Percentiles rank a stretch among this genome's conserved stretches.
phyloP scores from a whole-genome alignment of 192 early-diverging fungal genomes.

The Podila clonocystis region DNA sequence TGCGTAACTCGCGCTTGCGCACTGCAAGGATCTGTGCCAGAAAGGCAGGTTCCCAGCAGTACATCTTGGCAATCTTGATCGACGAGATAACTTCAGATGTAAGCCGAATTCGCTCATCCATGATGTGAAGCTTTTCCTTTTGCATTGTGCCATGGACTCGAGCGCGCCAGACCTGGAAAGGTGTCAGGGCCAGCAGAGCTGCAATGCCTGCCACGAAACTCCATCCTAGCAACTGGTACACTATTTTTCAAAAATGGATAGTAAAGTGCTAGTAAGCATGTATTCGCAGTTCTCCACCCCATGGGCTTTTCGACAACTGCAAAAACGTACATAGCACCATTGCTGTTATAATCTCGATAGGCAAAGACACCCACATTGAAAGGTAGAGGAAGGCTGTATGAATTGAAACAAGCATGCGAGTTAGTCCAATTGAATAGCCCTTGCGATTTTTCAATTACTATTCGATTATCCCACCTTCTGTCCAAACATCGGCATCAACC shows the following conservation, averaged over 20 bases:
- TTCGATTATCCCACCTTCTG: neutral
- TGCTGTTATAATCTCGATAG: constrained; percentile 27
- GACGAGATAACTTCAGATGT: constrained; percentile 24
- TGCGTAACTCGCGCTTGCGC: constrained; percentile 23
- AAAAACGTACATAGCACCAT: constrained; percentile 32
- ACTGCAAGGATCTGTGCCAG: constrained; percentile 10
- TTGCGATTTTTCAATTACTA: too few species aligned
- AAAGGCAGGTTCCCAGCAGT: constrained; percentile 36
- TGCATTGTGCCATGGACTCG: constrained; percentile 11
- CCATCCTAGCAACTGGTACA: constrained; percentile 38
- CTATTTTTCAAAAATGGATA: neutral
- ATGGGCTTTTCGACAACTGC: neutral
- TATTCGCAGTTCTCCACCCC: too few species aligned
- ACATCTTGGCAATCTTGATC: constrained; percentile 35
- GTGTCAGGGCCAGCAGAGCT: constrained; percentile 9
- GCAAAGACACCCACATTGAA: constrained; percentile 31
- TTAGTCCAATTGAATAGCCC: too few species aligned
- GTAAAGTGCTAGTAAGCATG: too few species aligned
- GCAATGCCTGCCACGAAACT: constrained; percentile 25
- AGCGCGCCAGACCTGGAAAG: constrained; percentile 31
- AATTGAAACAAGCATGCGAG: too few species aligned
- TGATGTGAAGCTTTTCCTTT: constrained; percentile 18
- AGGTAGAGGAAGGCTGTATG: neutral
- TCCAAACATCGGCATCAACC: constrained; percentile 37
- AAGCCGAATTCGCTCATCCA: constrained; percentile 35